Evolutionary conservation across 495 filamentous ascomycete species (phyloP).

Genomic region (Hypoxylon lienhwacheense): DNA sequence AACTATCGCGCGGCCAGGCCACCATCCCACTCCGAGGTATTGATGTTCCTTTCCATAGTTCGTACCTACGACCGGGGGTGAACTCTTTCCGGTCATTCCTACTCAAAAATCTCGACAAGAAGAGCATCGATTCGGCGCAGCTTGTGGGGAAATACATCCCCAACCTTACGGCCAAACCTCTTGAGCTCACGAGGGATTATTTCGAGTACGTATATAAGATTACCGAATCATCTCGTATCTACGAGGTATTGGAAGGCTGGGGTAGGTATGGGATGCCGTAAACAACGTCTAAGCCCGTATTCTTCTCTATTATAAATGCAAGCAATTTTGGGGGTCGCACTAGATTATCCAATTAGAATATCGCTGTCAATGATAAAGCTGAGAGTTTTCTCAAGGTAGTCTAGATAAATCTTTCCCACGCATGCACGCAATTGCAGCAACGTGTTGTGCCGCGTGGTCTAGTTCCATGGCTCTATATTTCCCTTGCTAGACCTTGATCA

Average conservation of each 20-base stretch:
- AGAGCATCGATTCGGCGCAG: conserved; percentile 82
- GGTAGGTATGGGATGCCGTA: conserved; percentile 53
- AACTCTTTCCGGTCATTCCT: conserved; percentile 89
- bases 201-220: conserved; percentile 95
- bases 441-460: conserved; percentile 8
- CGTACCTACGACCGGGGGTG: conserved; percentile 86
- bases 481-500: too few species aligned
- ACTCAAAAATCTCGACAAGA: conserved; percentile 90
- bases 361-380: conserved; percentile 10
- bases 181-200: conserved; percentile 87
- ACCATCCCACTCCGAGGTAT: conserved; percentile 89
- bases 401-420: not conserved
- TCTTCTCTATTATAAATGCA: too few species aligned
- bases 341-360: conserved; percentile 7
- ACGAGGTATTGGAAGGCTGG: conserved; percentile 81
- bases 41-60: conserved; percentile 90
- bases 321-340: conserved; percentile 16
- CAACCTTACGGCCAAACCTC: conserved; percentile 84
- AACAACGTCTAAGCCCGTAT: not conserved
- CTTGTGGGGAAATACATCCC: conserved; percentile 89
- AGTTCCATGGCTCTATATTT: too few species aligned
- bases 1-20: conserved; percentile 80
- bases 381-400: conserved; percentile 10
- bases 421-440: conserved; percentile 10
- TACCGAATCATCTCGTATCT: conserved; percentile 89